Base-by-base conservation (phyloP, 495 filamentous ascomycete species). In the Annulohypoxylon stygium region DNA sequence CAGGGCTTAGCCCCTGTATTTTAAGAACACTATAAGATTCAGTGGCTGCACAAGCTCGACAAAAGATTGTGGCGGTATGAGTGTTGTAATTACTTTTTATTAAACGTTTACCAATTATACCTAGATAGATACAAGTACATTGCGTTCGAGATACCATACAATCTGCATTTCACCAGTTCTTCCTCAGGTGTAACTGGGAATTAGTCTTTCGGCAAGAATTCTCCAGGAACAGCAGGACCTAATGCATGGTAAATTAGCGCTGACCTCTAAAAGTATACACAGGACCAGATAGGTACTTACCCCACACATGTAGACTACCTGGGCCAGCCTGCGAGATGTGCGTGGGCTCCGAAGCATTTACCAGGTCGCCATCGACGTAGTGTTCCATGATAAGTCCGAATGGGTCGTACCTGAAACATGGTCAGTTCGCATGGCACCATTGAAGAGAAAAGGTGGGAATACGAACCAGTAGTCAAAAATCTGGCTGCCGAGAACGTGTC, bases 391-490 rank as follows among this genome's bases (percentile, higher is more conserved):
- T 88, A 65, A 88, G 88, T 3, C 85, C 82, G n/a, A 83, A 85
- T 0, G 88, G 86, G 78, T 94, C 91, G 62, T 86, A 86, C 84
- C 83, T 85, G 34, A 41, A 9, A 10, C 26, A 75, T 33, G 39
- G 26, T 60, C 2, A 57, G 55, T 37, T 39, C 14, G 4, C 8
- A 12, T 7, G 25, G 0, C 9, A 25, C 8, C 36, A 1, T 0
- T 16, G 14, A 23, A 25, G 12, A 48, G 4, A 47, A 48, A 41
- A 34, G 7, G 75, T 4, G 3, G 14, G 18, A 23, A 61, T 7
- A 7, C 82, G 20, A 78, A 87, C 86, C 92, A 89, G 81, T 94
- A 92, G 76, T 94, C 92, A 55, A 95, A 86, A 45, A 90, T 83
- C 76, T 89, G 87, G 74, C 86, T 85, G 59, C 89, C 84, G 82